A percentile compares a stretch with the other conserved stretches of the same genome.
Evolutionary conservation across 1,284 basidiomycete genomes (phyloP).

Genomic region (Apiotrichum sp.): DNA sequence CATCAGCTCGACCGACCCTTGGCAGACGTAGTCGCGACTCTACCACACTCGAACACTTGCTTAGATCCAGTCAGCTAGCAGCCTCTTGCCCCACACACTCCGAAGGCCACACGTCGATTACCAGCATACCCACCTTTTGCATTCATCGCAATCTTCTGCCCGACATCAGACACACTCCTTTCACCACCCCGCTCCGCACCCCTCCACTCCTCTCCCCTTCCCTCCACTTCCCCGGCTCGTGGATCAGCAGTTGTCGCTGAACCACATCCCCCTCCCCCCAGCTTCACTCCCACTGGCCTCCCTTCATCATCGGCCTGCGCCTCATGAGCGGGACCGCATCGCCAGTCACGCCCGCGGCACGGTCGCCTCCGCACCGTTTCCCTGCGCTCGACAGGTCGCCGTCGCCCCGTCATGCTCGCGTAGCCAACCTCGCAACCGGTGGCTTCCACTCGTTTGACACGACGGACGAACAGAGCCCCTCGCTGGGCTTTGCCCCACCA

Average conservation of each 20-base stretch:
- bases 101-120: too few relatives aligned
- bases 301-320: neutral
- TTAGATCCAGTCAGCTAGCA: too few relatives aligned
- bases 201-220: neutral
- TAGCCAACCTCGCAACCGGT: constrained; percentile 7
- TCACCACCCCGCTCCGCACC: neutral
- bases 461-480: neutral
- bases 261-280: too few relatives aligned
- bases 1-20: too few relatives aligned
- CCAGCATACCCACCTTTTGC: too few relatives aligned
- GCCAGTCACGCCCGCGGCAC: constrained; percentile 1
- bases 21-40: too few relatives aligned
- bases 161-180: too few relatives aligned
- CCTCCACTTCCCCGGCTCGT: neutral
- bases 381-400: neutral
- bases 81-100: too few relatives aligned
- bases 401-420: constrained; percentile 10
- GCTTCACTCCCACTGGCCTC: neutral
- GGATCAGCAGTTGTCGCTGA: neutral
- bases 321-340: constrained; percentile 2
- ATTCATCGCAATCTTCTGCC: too few relatives aligned
- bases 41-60: too few relatives aligned
- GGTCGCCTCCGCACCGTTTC: constrained; percentile 1
- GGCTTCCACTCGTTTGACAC: constrained; percentile 4
- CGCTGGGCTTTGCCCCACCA: too few relatives aligned